phyloP scores from a whole-genome alignment of 805 yeast genomes.

The Cyberlindnera nakhonratchasimensis region DNA sequence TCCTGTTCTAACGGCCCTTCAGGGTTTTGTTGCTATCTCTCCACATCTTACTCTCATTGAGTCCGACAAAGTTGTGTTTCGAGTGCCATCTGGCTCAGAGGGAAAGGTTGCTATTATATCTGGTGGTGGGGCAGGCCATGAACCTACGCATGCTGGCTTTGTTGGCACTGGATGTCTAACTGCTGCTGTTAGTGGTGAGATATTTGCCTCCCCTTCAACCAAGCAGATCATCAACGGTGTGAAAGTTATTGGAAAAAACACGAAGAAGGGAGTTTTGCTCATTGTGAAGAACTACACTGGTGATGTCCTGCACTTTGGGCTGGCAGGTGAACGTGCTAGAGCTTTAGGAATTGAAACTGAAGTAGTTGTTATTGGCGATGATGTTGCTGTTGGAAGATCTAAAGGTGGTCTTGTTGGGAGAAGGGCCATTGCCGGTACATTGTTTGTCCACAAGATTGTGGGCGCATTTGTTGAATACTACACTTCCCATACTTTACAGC shows the following conservation, averaged over 20 bases:
- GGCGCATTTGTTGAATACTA: slow-evolving; percentile 64
- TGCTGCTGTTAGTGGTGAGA: slow-evolving; percentile 85
- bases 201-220: slow-evolving; percentile 96
- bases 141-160: slow-evolving; percentile 89
- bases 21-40: slow-evolving; percentile 36
- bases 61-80: slow-evolving; percentile 36
- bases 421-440: slow-evolving; percentile 91
- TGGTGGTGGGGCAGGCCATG: slow-evolving; percentile 97
- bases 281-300: slow-evolving; percentile 94
- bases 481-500: slow-evolving; percentile 40
- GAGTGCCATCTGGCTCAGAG: slow-evolving; percentile 30
- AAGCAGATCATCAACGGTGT: slow-evolving; percentile 76
- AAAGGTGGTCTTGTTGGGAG: slow-evolving; percentile 92
- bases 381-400: slow-evolving; percentile 88
- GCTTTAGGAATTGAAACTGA: slow-evolving; percentile 71
- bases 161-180: slow-evolving; percentile 81
- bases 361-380: slow-evolving; percentile 80
- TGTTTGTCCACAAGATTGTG: slow-evolving; percentile 76
- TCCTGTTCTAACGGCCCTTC: slow-evolving; percentile 36
- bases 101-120: slow-evolving; percentile 67
- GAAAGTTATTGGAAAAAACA: slow-evolving; percentile 34
- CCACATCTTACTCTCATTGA: slow-evolving; percentile 36
- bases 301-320: slow-evolving; percentile 87
- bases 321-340: slow-evolving; percentile 85
- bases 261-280: slow-evolving; percentile 64